phyloP scores from a whole-genome alignment of 2,329 filamentous ascomycete species.

The Colletotrichum lini region DNA sequence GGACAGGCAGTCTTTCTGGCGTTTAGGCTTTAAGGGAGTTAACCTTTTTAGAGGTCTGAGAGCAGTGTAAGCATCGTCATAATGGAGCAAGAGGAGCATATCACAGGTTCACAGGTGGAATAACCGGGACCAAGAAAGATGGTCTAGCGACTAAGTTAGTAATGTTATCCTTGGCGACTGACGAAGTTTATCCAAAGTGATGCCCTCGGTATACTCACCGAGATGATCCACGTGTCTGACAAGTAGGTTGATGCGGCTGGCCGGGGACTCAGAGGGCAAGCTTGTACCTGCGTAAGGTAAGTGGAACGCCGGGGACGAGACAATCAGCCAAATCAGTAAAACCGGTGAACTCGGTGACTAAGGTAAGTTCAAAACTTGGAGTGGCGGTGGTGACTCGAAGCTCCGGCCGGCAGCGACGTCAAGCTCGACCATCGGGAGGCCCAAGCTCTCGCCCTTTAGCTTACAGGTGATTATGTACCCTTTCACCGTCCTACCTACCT shows the following conservation, averaged over 20 bases:
- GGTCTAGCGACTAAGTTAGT: constrained; percentile 17
- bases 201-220: background rate
- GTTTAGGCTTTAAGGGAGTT: constrained; percentile 36
- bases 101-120: background rate
- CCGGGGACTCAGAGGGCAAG: background rate
- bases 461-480: constrained; percentile 1
- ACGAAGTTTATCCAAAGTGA: background rate
- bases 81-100: constrained; percentile 4
- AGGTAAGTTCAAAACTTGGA: no score
- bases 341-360: no score
- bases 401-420: background rate
- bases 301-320: no score
- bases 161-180: constrained; percentile 3
- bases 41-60: background rate
- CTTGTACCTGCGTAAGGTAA: background rate
- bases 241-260: background rate
- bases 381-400: constrained; percentile 1
- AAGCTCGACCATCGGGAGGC: background rate
- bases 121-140: constrained; percentile 3
- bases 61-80: background rate
- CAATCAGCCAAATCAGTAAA: background rate
- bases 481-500: no score
- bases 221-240: background rate
- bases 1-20: background rate
- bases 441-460: constrained; percentile 4